A percentile compares a stretch with the other conserved stretches of the same genome.
Conservation (phyloP, 805 yeast genomes). For the Schizosaccharomyces cryophilus region DNA sequence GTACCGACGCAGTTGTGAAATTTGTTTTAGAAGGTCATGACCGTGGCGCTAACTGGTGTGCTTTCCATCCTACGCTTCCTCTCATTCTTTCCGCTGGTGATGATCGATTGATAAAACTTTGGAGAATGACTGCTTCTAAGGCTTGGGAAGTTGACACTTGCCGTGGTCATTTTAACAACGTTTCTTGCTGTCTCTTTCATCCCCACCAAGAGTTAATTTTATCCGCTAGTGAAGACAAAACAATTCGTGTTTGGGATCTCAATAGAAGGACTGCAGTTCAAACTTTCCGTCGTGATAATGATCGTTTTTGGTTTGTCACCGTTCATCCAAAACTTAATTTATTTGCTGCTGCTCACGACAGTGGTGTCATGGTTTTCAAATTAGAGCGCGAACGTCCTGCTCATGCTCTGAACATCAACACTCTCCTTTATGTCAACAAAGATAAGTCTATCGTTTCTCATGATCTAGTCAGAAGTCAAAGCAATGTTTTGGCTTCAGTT, state of each 20-base stretch:
- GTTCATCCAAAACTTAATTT: slow-evolving; percentile 76
- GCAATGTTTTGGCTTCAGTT: slow-evolving; percentile 33
- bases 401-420: slow-evolving; percentile 44
- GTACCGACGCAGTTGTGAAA: slow-evolving; percentile 80
- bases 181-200: slow-evolving; percentile 71
- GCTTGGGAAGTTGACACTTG: slow-evolving; percentile 99
- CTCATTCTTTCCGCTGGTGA: slow-evolving; percentile 88
- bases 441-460: slow-evolving; percentile 70
- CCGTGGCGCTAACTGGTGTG: slow-evolving; percentile 95
- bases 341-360: slow-evolving; percentile 89
- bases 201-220: slow-evolving; percentile 78
- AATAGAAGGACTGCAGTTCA: slow-evolving; percentile 82
- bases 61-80: slow-evolving; percentile 92
- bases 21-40: slow-evolving; percentile 94
- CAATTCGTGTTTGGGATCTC: slow-evolving; percentile 89
- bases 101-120: slow-evolving; percentile 78
- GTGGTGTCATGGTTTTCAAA: slow-evolving; percentile 95
- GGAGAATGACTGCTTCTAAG: slow-evolving; percentile 93
- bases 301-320: slow-evolving; percentile 80
- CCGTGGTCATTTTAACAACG: slow-evolving; percentile 90
- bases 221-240: slow-evolving; percentile 88
- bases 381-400: slow-evolving; percentile 95
- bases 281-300: slow-evolving; percentile 80
- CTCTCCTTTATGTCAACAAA: slow-evolving; percentile 47
- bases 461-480: slow-evolving; percentile 22